Evolutionary conservation across 2,329 filamentous ascomycete species (phyloP), one percentile per base, ranked within the genome.

Genomic region (Ophiostoma fasciatum): DNA sequence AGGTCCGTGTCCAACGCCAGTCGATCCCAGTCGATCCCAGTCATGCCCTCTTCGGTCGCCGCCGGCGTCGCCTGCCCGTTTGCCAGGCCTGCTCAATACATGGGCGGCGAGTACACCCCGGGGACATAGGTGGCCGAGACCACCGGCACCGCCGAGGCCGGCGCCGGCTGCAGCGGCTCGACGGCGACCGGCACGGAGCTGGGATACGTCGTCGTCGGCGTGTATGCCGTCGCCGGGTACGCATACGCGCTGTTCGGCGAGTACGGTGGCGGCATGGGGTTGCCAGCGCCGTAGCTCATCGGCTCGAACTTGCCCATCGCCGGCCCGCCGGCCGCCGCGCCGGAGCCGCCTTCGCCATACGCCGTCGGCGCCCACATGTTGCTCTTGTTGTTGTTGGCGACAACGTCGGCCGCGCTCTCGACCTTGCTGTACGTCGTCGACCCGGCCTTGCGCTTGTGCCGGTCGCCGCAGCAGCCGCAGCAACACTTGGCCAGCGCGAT

Each of bases 61-160:
- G n/a, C n/a, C n/a, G n/a, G n/a, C n/a, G n/a, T n/a, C n/a, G n/a
- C n/a, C n/a, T n/a, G n/a, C n/a, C n/a, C n/a, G n/a, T n/a, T n/a
- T n/a, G n/a, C n/a, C n/a, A n/a, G n/a, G n/a, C n/a, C n/a, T n/a
- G n/a, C n/a, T n/a, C n/a, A 32, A 12, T 39, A 31, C n/a, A 32
- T 5, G 4, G 9, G 23, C 7, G 25, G 26, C 7, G 27, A 26
- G 22, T 20, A 18, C 14, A 35, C 22, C 11, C 23, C 28, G 11
- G 37, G 37, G 2, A 35, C 15, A 4, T 39, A 39, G 18, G 28
- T 35, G 10, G 37, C 32, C 10, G 37, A 39, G n/a, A 33, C 31
- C 13, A 32, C 15, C 18, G 37, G 37, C 14, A 17, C 23, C n/a
- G 28, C 28, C n/a, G n/a, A 17, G 11, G 32, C 20, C 17, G 28